A percentile compares a stretch with the other conserved stretches of the same genome.
Evolutionary conservation across 2,329 filamentous ascomycete species (phyloP).

Genomic region (Zymoseptoria ardabiliae): DNA sequence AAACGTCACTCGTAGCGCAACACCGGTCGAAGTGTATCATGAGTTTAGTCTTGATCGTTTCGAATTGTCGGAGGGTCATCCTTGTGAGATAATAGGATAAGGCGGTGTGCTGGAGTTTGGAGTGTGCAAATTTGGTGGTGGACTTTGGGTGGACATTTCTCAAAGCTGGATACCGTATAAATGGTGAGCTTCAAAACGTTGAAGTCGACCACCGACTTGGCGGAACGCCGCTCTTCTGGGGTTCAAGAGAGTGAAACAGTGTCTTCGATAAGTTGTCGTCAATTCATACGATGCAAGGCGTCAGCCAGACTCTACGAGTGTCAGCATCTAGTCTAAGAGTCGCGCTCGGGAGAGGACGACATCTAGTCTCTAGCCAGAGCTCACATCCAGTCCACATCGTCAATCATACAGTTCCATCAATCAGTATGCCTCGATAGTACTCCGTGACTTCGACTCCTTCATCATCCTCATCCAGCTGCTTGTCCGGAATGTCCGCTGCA

Average conservation of each 20-base stretch:
- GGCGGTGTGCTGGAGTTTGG: not conserved
- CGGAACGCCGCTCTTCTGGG: too few species aligned
- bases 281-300: too few species aligned
- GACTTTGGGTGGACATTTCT: too few species aligned
- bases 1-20: not conserved
- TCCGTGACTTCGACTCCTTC: not conserved
- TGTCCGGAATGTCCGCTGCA: not conserved
- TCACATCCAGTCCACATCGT: not conserved
- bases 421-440: slow-evolving; percentile 1
- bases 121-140: not conserved
- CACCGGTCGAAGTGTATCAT: not conserved
- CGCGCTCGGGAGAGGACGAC: not conserved
- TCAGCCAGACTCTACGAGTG: not conserved
- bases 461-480: slow-evolving; percentile 1
- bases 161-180: too few species aligned
- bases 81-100: not conserved
- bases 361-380: not conserved
- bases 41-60: not conserved
- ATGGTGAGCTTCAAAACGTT: too few species aligned
- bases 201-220: too few species aligned
- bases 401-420: not conserved
- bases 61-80: not conserved
- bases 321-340: not conserved
- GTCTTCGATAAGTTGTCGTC: too few species aligned
- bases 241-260: too few species aligned